phyloP scores from a whole-genome alignment of 139 green algal genomes.

The Chlamydomonas schloesseri region DNA sequence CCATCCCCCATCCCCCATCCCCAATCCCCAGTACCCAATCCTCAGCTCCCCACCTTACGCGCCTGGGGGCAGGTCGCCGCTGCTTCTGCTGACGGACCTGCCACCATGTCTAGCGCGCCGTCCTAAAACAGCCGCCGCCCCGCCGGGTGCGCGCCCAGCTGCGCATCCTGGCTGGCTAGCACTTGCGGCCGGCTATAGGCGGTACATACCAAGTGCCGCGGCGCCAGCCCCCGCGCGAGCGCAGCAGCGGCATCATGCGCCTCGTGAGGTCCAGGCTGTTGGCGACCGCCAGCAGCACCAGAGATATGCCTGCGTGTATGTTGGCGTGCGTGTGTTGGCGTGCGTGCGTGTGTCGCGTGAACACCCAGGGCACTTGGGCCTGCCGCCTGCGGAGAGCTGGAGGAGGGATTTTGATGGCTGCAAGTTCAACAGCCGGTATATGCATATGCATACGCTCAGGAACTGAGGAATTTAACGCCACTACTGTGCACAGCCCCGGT shows the following conservation, averaged over 20 bases:
- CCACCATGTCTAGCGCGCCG: constrained; percentile 59
- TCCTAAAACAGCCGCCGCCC: constrained; percentile 52
- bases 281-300: constrained; percentile 66
- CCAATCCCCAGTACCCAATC: too few species aligned
- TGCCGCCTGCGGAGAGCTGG: too few species aligned
- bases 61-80: constrained; percentile 61
- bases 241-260: constrained; percentile 63
- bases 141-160: constrained; percentile 45
- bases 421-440: too few species aligned
- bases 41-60: too few species aligned
- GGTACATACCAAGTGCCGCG: constrained; percentile 60
- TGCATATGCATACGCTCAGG: too few species aligned
- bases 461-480: too few species aligned
- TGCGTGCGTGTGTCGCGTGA: too few species aligned
- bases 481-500: too few species aligned
- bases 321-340: too few species aligned
- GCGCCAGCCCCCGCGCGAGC: constrained; percentile 42
- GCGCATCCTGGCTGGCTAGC: constrained; percentile 47
- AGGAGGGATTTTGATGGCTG: too few species aligned
- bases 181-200: constrained; percentile 63
- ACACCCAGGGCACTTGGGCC: too few species aligned
- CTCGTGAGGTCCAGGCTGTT: constrained; percentile 74
- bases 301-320: constrained; percentile 49
- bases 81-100: constrained; percentile 50
- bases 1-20: too few species aligned